phyloP scores from a whole-genome alignment of 2,329 filamentous ascomycete genomes.

The Gliomastix tumulicola region DNA sequence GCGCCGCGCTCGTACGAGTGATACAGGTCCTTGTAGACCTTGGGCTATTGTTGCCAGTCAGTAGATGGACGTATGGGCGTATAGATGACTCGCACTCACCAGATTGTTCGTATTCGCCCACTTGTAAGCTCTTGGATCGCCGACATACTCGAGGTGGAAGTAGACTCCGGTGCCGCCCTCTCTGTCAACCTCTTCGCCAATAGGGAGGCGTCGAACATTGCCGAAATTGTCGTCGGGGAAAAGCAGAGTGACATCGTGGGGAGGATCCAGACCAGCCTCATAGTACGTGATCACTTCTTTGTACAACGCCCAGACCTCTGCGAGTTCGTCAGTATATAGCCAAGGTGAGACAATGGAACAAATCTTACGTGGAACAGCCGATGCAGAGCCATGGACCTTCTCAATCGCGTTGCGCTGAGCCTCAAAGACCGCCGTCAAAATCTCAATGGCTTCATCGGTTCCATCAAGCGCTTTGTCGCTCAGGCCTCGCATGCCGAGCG shows the following conservation, averaged over 20 bases:
- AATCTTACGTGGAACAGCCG: conserved; percentile 4
- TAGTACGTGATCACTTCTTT: conserved; percentile 56
- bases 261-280: conserved; percentile 42
- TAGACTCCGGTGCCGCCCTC: conserved; percentile 53
- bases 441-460: background rate
- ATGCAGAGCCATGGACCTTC: conserved; percentile 2
- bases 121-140: conserved; percentile 23
- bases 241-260: conserved; percentile 52
- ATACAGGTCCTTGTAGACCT: conserved; percentile 33
- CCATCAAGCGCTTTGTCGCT: conserved; percentile 33
- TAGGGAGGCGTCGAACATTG: conserved; percentile 47
- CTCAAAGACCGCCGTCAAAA: conserved; percentile 5
- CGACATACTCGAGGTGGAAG: conserved; percentile 36
- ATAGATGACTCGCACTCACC: conserved; percentile 26
- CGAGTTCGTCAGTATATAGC: background rate
- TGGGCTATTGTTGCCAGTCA: conserved; percentile 7
- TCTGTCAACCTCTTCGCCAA: conserved; percentile 41
- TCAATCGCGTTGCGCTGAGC: conserved; percentile 3
- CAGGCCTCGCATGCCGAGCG: conserved; percentile 47
- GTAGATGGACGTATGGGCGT: no score
- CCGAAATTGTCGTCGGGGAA: conserved; percentile 58
- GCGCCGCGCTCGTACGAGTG: conserved; percentile 48
- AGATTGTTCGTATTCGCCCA: conserved; percentile 50
- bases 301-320: conserved; percentile 57
- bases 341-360: background rate